Conservation (phyloP, 1,284 basidiomycete genomes). For the Fomitopsis pinicola region DNA sequence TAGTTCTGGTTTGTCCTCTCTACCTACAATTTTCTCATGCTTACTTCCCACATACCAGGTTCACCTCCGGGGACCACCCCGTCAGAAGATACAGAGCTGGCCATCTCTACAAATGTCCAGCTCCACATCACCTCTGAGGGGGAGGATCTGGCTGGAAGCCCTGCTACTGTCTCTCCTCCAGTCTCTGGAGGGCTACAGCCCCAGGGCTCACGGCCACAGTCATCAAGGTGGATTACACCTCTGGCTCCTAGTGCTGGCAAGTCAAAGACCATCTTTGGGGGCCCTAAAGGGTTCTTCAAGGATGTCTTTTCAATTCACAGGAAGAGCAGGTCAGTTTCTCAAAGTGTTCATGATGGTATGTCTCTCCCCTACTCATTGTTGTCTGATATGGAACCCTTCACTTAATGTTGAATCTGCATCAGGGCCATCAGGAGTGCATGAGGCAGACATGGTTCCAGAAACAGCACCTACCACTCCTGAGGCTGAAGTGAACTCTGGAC, state of each 20-base stretch:
- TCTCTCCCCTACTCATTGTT: too few relatives aligned
- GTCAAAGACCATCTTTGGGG: conserved; percentile 9
- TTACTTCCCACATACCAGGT: neutral
- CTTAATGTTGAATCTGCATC: too few relatives aligned
- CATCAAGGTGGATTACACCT: neutral
- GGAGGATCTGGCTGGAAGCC: neutral
- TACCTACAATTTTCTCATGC: neutral
- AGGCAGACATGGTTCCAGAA: too few relatives aligned
- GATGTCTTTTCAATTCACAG: conserved; percentile 6
- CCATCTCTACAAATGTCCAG: neutral
- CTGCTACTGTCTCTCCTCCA: neutral
- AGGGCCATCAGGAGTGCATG: too few relatives aligned
- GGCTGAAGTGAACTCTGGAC: too few relatives aligned
- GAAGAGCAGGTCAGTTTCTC: conserved; percentile 3
- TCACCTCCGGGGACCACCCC: neutral
- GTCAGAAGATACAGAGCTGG: neutral
- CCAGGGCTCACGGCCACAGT: neutral
- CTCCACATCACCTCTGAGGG: neutral
- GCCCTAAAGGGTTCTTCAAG: conserved; percentile 16
- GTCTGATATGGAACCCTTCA: too few relatives aligned
- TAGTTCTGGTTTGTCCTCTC: neutral
- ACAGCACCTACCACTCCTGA: too few relatives aligned
- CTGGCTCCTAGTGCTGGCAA: neutral
- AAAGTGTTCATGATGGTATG: neutral
- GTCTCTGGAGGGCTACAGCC: neutral